phyloP scores from a whole-genome alignment of 129 eudicot genomes.

The Sambucus nigra region DNA sequence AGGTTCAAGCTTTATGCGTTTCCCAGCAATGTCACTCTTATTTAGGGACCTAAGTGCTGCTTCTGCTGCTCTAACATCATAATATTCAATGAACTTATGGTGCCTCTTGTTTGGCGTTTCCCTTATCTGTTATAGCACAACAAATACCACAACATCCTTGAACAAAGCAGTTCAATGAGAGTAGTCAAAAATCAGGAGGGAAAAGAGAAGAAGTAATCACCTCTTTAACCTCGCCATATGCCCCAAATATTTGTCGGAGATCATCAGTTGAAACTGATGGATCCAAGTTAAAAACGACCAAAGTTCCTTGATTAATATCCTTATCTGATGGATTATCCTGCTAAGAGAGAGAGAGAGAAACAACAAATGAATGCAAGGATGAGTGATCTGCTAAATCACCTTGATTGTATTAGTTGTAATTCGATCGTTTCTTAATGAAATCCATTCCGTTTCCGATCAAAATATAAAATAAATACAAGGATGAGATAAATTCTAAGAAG shows the following conservation, averaged over 20 bases:
- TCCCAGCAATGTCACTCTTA: slow-evolving; percentile 95
- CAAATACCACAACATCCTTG: neutral
- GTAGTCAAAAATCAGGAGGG: neutral
- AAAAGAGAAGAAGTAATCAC: slow-evolving; percentile 19
- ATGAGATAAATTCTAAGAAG: neutral
- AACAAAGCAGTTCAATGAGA: neutral
- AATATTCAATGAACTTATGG: slow-evolving; percentile 81
- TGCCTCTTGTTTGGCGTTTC: slow-evolving; percentile 91
- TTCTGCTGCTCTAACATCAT: slow-evolving; percentile 91
- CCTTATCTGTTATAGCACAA: slow-evolving; percentile 48
- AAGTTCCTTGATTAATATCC: slow-evolving; percentile 92
- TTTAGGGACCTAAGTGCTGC: slow-evolving; percentile 82
- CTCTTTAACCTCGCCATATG: slow-evolving; percentile 94
- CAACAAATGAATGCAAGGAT: neutral
- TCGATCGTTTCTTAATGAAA: too few species aligned
- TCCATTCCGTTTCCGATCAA: too few species aligned
- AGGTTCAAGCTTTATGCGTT: slow-evolving; percentile 90
- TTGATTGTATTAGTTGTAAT: too few species aligned
- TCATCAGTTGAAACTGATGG: slow-evolving; percentile 92
- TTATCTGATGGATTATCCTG: slow-evolving; percentile 97
- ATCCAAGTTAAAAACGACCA: slow-evolving; percentile 87
- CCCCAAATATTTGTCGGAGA: slow-evolving; percentile 84
- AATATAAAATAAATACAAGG: neutral
- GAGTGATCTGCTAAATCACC: too few species aligned
- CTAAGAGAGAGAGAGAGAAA: neutral